Evolutionary conservation across 2,329 filamentous ascomycete species (phyloP), one percentile per base, ranked within the genome.

Genomic region (Ophiostoma ulmi): DNA sequence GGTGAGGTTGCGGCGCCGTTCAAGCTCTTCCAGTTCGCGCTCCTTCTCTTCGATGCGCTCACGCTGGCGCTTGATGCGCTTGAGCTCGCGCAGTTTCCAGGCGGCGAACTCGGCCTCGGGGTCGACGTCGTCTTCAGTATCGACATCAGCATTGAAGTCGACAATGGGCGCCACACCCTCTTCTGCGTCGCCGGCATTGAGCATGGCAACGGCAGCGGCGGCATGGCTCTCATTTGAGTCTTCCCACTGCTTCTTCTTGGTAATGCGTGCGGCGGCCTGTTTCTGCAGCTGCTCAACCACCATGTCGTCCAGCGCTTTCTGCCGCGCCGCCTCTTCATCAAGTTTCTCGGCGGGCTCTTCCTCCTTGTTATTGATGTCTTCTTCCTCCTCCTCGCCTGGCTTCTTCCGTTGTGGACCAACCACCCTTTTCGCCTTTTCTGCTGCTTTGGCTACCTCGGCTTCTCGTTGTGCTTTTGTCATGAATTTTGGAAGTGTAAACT

Each of bases 1-100:
- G 0, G 91, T 96, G 70, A 99, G 86, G 78, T 94, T 94, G 70
- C 92, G 88, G 55, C 95, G 86, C 13, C 95, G 88, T 81, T 98
- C 95, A 48, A 97, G 85, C 80, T 98, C 94, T 69, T 93, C 95
- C 64, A 90, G 86, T 80, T 97, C 94, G 73, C 87, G 88, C 82
- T 99, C 95, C 44, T 88, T 88, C 74, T 86, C 87, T 78, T 97
- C 93, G 75, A 99, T 94, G 1, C 88, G 88, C 75, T 93, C 89
- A 36, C 95, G 89, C 75, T 95, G 91, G 68, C 95, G 88, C 81
- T 94, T 94, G 74, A 98, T 88, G 10, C 95, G 90, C 79, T 90
- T 90, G 61, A 99, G 85, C 81, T 99, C 95, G 67, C 95, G 90
- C 68, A 99, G 85, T 78, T 94, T 95, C 94, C 95, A 99, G 0